Evolutionary conservation across 495 filamentous ascomycete species (phyloP).

Genomic region (Parmelia sp.): DNA sequence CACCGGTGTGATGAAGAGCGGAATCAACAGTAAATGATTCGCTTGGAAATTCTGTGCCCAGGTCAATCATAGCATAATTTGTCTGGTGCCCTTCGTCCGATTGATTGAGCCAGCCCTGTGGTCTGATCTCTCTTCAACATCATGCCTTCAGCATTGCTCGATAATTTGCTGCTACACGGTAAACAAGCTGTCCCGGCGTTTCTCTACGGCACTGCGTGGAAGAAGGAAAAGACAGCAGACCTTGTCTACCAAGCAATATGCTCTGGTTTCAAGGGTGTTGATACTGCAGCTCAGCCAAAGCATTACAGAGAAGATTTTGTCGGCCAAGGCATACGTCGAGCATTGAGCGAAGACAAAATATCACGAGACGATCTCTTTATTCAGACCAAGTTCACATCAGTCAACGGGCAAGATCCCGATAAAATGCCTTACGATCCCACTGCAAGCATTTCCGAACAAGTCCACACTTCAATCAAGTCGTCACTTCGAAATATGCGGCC

Average conservation of each 20-base stretch:
- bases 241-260: constrained; percentile 64
- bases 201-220: constrained; percentile 87
- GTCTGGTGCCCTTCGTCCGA: not conserved
- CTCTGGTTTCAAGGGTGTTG: constrained; percentile 66
- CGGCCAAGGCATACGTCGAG: constrained; percentile 55
- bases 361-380: constrained; percentile 57
- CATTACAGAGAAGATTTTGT: constrained; percentile 74
- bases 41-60: not conserved
- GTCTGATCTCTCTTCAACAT: not conserved
- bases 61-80: not conserved
- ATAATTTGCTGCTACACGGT: constrained; percentile 1
- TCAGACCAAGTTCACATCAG: constrained; percentile 75
- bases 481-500: constrained; percentile 61
- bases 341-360: constrained; percentile 51
- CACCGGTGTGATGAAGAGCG: no score
- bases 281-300: constrained; percentile 72
- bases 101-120: not conserved
- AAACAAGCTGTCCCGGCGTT: constrained; percentile 30
- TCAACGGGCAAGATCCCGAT: constrained; percentile 49
- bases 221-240: constrained; percentile 60
- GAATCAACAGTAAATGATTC: not conserved
- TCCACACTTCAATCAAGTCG: constrained; percentile 56
- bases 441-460: constrained; percentile 50
- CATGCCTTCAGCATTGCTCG: constrained; percentile 16
- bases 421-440: constrained; percentile 53